phyloP scores from a whole-genome alignment of 2,329 filamentous ascomycete species.

The Penicillium sclerotigenum region DNA sequence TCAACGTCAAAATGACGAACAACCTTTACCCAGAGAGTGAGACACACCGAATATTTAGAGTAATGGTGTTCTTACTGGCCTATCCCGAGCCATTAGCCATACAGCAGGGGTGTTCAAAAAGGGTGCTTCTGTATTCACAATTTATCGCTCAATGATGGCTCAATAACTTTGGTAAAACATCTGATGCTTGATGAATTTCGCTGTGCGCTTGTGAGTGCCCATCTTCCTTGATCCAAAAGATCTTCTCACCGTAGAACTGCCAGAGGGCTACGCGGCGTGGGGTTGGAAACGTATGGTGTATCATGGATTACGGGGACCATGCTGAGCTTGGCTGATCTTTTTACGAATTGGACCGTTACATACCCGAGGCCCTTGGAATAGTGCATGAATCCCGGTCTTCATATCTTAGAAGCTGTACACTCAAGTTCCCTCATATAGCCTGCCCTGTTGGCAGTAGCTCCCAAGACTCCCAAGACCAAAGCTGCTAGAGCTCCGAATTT shows the following conservation, averaged over 20 bases:
- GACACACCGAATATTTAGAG: background rate
- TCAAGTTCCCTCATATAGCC: background rate
- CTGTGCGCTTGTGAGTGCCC: background rate
- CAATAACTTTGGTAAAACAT: background rate
- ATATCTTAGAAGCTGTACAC: background rate
- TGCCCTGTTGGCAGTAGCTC: background rate
- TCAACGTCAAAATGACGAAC: background rate
- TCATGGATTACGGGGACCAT: background rate
- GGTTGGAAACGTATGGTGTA: background rate
- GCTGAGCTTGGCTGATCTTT: background rate
- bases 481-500: background rate
- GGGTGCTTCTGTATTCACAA: background rate
- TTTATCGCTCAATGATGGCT: background rate
- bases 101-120: background rate
- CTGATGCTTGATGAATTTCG: background rate
- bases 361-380: background rate
- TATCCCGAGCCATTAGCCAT: background rate
- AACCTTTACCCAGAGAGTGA: background rate
- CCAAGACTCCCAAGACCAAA: background rate
- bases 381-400: no score
- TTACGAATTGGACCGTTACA: background rate
- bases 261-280: background rate
- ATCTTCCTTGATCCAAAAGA: background rate
- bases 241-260: background rate
- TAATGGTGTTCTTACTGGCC: conserved; percentile 1